phyloP scores from a whole-genome alignment of 1,139 yeast genomes.

The Yamadazyma atlantica region DNA sequence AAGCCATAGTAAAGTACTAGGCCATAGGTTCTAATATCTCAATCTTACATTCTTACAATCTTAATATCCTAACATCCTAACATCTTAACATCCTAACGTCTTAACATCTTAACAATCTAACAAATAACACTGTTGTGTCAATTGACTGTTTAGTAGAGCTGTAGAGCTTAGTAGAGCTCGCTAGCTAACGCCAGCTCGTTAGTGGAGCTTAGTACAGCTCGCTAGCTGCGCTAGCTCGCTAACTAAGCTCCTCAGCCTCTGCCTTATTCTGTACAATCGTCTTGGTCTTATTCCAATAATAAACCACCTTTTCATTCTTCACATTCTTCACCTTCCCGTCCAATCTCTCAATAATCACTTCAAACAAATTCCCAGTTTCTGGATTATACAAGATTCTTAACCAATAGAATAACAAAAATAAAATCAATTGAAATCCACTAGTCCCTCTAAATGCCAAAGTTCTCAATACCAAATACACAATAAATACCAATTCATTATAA shows the following conservation, averaged over 20 bases:
- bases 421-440: slow-evolving; percentile 63
- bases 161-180: no score
- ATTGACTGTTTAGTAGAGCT: no score
- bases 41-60: no score
- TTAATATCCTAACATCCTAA: no score
- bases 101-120: no score
- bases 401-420: slow-evolving; percentile 66
- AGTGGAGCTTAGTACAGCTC: no score
- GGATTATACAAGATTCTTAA: slow-evolving; percentile 58
- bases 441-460: slow-evolving; percentile 63
- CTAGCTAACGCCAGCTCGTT: no score
- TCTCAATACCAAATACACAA: slow-evolving; percentile 54
- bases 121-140: no score
- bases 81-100: no score
- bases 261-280: slow-evolving; percentile 34
- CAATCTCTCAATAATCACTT: slow-evolving; percentile 37
- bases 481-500: slow-evolving; percentile 57
- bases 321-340: slow-evolving; percentile 41
- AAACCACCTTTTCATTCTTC: slow-evolving; percentile 48
- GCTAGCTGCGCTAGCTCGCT: no score
- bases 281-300: slow-evolving; percentile 44
- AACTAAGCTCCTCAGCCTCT: slow-evolving; percentile 1
- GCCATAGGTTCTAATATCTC: no score
- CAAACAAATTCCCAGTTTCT: slow-evolving; percentile 47
- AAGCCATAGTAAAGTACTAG: no score